Percentiles rank a stretch among this genome's conserved stretches.
Evolutionary conservation across 306 rosid genomes (phyloP).

Genomic region (Inga leiocalycina): DNA sequence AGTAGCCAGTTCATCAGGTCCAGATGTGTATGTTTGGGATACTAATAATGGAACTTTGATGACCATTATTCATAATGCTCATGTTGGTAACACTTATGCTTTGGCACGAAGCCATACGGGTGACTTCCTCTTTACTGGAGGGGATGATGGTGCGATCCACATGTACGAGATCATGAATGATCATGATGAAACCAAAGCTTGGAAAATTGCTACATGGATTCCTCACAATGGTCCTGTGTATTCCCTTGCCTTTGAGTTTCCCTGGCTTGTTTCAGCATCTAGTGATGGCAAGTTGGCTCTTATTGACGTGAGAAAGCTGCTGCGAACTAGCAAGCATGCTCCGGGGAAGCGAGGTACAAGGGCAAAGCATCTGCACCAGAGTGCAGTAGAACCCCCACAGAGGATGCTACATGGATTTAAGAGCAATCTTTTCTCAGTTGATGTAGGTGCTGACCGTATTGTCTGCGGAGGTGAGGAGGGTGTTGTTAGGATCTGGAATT

Average conservation of each 20-base stretch:
- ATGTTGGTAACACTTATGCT: slow-evolving; percentile 72
- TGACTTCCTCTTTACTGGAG: slow-evolving; percentile 83
- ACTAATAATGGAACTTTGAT: slow-evolving; percentile 52
- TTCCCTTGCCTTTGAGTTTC: slow-evolving; percentile 93
- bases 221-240: slow-evolving; percentile 87
- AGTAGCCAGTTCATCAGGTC: slow-evolving; percentile 71
- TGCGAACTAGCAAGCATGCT: slow-evolving; percentile 48
- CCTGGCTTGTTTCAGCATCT: slow-evolving; percentile 96
- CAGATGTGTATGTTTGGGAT: slow-evolving; percentile 93
- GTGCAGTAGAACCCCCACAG: slow-evolving; percentile 82
- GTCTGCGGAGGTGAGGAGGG: slow-evolving; percentile 97
- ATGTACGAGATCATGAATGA: slow-evolving; percentile 68
- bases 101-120: slow-evolving; percentile 81
- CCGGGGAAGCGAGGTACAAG: slow-evolving; percentile 42
- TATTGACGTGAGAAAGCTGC: slow-evolving; percentile 79
- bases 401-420: slow-evolving; percentile 88
- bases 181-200: slow-evolving; percentile 34
- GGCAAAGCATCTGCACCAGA: slow-evolving; percentile 38
- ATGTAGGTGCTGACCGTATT: slow-evolving; percentile 86
- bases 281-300: slow-evolving; percentile 81
- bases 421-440: slow-evolving; percentile 74
- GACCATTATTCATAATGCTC: slow-evolving; percentile 62
- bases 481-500: slow-evolving; percentile 89
- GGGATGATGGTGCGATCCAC: slow-evolving; percentile 88
- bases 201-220: slow-evolving; percentile 67